Base-by-base conservation (phyloP, 495 filamentous ascomycete species). In the Penicillium mononematosum region DNA sequence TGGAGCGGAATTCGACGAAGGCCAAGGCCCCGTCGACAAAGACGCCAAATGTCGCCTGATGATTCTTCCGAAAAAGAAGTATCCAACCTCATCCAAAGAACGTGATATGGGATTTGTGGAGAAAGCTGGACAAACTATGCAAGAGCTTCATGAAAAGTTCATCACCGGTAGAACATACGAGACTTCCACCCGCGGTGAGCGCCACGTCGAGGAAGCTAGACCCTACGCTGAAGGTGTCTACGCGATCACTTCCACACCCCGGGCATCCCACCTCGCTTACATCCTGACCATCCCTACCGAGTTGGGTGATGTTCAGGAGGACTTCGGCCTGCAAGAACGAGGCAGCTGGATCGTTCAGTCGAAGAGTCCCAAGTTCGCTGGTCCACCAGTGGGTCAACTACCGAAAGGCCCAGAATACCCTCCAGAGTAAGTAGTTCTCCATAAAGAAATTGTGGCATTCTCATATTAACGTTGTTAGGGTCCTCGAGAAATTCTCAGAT, bases 151-250 rank as follows among this genome's bases (percentile, higher is more conserved):
- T 60, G 85, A 89, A 2, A 81, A 79, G 14, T 89, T 92, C 69
- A 77, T 96, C 45, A 72, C 80, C 4, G 79, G 82, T 7, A 78
- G 69, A 1, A 84, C 86, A 16, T 94, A 96, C 68, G 74, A 82
- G 46, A 96, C 93, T 17, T 85, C 90, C 67, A 96, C 91, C 2
- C 76, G 66, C 3, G 92, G 85, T 7, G 82, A 84, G 31, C 82
- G 89, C n/a, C 84, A 85, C 31, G 78, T 75, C 7, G 88, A 88
- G 3, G 83, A 89, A 2, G 88, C 89, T 12, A 83, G 81, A 2
- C 88, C 89, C 1, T 81, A 92, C 31, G 92, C 85, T 0, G 91
- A 96, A 71, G 93, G 93, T 2, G 84, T 96, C 17, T 96, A 98
- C 65, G 88, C 87, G 1, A 85, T 97, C 50, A 91, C 86, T 0